Evolutionary conservation across 371 early-diverging fungal species (phyloP).

Genomic region (Cokeromyces recurvatus): DNA sequence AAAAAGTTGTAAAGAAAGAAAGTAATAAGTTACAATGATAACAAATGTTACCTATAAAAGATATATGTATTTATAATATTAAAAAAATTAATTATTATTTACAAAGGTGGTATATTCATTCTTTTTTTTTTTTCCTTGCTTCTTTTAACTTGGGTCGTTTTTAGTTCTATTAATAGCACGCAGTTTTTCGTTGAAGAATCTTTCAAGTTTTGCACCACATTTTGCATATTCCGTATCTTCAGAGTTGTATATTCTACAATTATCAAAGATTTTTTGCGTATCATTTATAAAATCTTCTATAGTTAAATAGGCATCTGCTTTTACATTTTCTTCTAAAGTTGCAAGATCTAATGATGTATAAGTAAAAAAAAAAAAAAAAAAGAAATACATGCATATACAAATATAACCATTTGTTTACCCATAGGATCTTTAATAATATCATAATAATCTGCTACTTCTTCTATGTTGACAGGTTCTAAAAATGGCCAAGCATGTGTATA

Average conservation of each 20-base stretch:
- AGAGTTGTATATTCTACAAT: constrained; percentile 63
- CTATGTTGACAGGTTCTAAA: constrained; percentile 89
- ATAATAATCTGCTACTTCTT: constrained; percentile 96
- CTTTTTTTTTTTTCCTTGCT: neutral
- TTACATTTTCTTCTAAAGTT: constrained; percentile 56
- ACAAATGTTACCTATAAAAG: too few relatives aligned
- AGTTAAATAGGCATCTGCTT: constrained; percentile 37
- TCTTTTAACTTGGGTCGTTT: too few relatives aligned
- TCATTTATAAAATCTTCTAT: constrained; percentile 39
- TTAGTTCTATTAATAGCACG: constrained; percentile 7
- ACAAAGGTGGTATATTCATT: neutral
- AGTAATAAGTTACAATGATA: too few relatives aligned
- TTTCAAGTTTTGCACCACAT: constrained; percentile 53
- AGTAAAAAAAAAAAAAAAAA: too few relatives aligned
- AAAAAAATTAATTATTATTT: too few relatives aligned
- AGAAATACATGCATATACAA: neutral
- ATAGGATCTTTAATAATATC: constrained; percentile 97
- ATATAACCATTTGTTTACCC: constrained; percentile 56
- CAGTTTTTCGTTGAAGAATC: constrained; percentile 41
- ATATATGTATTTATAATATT: too few relatives aligned
- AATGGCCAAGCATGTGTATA: constrained; percentile 97
- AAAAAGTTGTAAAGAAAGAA: too few relatives aligned
- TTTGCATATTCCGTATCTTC: constrained; percentile 61
- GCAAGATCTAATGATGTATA: constrained; percentile 49
- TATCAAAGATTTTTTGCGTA: constrained; percentile 34